A percentile compares a stretch with the other conserved stretches of the same genome.
phyloP scores from a whole-genome alignment of 305 asterid species.

The Fraxinus velutina region DNA sequence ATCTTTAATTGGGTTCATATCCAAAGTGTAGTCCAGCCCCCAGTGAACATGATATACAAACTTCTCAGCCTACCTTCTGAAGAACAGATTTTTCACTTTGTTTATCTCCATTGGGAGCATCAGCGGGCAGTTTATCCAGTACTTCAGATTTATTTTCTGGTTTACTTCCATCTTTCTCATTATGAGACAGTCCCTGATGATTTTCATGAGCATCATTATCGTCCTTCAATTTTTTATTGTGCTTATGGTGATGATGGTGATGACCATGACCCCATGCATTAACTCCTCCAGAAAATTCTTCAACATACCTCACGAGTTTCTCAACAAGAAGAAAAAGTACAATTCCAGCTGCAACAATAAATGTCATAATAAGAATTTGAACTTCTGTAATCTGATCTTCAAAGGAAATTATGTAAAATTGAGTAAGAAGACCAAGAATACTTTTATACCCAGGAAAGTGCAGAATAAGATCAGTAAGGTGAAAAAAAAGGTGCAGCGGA shows the following conservation, averaged over 20 bases:
- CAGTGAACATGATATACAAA: slow-evolving; percentile 11
- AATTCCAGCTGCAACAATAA: slow-evolving; percentile 73
- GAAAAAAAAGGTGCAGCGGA: slow-evolving; percentile 19
- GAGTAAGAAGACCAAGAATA: not conserved
- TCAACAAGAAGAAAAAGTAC: slow-evolving; percentile 84
- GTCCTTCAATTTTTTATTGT: slow-evolving; percentile 43
- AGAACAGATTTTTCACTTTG: slow-evolving; percentile 37
- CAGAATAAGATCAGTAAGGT: not conserved
- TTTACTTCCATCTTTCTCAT: slow-evolving; percentile 35
- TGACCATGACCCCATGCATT: slow-evolving; percentile 52
- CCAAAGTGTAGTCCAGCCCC: not conserved
- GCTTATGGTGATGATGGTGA: slow-evolving; percentile 73
- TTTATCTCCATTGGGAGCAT: slow-evolving; percentile 32
- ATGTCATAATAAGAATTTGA: slow-evolving; percentile 22
- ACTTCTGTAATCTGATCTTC: slow-evolving; percentile 2
- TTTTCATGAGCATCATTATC: slow-evolving; percentile 45
- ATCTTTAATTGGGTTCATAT: not conserved
- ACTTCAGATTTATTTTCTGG: slow-evolving; percentile 27
- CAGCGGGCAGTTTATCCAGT: slow-evolving; percentile 32
- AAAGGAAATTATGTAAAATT: not conserved
- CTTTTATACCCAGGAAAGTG: slow-evolving; percentile 4
- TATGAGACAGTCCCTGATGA: slow-evolving; percentile 33
- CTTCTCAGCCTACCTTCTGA: slow-evolving; percentile 61
- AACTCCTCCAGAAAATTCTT: slow-evolving; percentile 65
- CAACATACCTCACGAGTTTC: slow-evolving; percentile 90